Base-by-base conservation (phyloP, 2,329 filamentous ascomycete species). In the Fusarium tricinctum region DNA sequence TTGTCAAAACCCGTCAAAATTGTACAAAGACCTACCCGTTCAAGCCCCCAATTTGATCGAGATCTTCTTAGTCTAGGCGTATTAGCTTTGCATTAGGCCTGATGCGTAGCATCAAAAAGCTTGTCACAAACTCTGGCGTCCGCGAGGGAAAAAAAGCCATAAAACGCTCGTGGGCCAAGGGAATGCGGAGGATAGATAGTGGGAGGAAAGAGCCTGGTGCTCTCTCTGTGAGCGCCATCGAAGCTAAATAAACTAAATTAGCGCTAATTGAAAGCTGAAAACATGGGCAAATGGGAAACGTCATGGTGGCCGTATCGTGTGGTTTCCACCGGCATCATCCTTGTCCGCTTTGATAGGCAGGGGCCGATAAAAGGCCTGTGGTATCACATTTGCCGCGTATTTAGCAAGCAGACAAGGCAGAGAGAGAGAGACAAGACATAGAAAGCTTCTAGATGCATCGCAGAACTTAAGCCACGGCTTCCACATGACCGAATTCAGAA, bases 371-470 rank as follows among this genome's bases (percentile, higher is more conserved):
- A 19, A 28, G 12, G 28, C n/a, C 8, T 46, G 12, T 28, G 10
- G 7, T 9, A 35, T 46, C n/a, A 40, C 26, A 20, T 33, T 38
- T 38, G 17, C 35, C 35, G n/a, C 35, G 14, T 14, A 33, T 23
- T 23, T 23, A 23, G 23, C 23, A 23, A 23, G 7, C 8, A 23
- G 23, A 23, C 23, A 33, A 1, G 8, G 10, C 6, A 12, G n/a
- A 8, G 13, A 1, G 8, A 10, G 5, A 12, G n/a, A 8, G 13
- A n/a, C 15, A 35, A 30, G 6, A 1, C 10, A 35, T 35, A 8
- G 7, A 59, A 42, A 10, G 14, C 52, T 64, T 64, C 60, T 64
- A 65, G 52, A 65, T 23, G 44, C 48, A 9, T 39, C n/a, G 12
- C 19, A 38, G 23, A 26, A 19, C 22, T n/a, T 6, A 9, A 20